Percentiles rank a stretch among this genome's conserved stretches.
Evolutionary conservation across 2,329 filamentous ascomycete species (phyloP).

Genomic region (Pseudohalonectria lignicola): DNA sequence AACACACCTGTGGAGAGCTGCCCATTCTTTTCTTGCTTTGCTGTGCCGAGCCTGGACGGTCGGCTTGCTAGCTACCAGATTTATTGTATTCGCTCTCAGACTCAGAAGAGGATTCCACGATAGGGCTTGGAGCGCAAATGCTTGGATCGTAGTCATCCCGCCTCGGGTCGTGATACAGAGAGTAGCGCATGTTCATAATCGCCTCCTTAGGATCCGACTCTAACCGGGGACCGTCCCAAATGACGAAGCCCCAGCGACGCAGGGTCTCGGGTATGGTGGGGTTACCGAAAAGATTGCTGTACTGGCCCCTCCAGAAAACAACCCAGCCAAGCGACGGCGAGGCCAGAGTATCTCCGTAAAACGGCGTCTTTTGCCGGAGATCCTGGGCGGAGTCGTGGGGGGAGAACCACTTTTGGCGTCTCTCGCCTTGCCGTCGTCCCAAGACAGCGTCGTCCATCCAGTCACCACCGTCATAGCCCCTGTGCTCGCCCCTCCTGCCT

Average conservation of each 20-base stretch:
- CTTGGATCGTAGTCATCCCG: background rate
- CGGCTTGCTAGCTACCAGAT: no score
- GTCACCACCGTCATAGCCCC: background rate
- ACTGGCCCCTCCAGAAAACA: background rate
- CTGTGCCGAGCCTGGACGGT: no score
- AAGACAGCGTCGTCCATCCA: background rate
- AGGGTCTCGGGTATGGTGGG: background rate
- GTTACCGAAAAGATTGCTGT: background rate
- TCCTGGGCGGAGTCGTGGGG: background rate
- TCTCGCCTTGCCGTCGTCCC: background rate
- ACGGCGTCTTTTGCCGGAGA: background rate
- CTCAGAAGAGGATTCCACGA: no score
- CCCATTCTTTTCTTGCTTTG: no score
- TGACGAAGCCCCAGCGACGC: background rate
- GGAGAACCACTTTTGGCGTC: background rate
- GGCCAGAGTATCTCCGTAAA: background rate
- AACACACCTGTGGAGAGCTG: no score
- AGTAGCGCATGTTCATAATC: background rate
- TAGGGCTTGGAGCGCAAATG: no score
- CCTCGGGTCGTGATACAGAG: background rate
- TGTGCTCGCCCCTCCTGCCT: background rate
- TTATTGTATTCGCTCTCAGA: no score
- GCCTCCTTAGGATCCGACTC: background rate
- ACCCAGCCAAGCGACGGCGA: background rate
- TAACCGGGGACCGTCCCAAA: background rate